These are phyloP conservation scores for Dactylonectria estremocensis DNA, from an alignment of 2,329 filamentous ascomycete species.

Conservation along the genomic window DNA sequence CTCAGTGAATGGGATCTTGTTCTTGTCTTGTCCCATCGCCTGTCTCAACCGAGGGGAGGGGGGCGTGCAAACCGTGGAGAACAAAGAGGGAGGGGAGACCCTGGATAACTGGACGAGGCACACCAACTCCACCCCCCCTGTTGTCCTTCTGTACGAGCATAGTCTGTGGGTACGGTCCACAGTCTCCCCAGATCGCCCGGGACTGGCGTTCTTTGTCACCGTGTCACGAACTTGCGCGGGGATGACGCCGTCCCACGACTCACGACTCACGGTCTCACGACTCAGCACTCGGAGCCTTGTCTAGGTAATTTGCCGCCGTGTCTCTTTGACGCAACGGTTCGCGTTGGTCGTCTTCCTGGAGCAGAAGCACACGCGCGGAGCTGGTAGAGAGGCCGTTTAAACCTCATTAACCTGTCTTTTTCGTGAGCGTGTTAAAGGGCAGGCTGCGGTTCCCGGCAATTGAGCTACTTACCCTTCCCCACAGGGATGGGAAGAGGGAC, in stretches of 20 bases:
- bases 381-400: not conserved
- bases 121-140: not conserved
- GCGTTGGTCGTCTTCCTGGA: slow-evolving; percentile 28
- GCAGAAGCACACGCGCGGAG: slow-evolving; percentile 22
- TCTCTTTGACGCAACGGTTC: slow-evolving; percentile 24
- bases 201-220: slow-evolving; percentile 18
- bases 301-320: slow-evolving; percentile 31
- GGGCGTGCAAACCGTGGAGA: slow-evolving; percentile 1
- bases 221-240: slow-evolving; percentile 4
- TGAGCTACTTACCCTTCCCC: no score
- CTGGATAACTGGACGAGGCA: not conserved
- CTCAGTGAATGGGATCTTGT: not conserved
- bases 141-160: no score
- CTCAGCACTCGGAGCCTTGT: slow-evolving; percentile 31
- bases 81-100: slow-evolving; percentile 12
- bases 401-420: not conserved
- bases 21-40: slow-evolving; percentile 11
- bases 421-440: not conserved
- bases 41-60: slow-evolving; percentile 17
- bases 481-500: not conserved
- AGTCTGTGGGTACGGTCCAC: slow-evolving; percentile 4
- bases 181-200: slow-evolving; percentile 26
- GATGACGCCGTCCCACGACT: slow-evolving; percentile 2
- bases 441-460: not conserved
- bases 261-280: not conserved